Evolutionary conservation across 345 rosid genomes (phyloP).

Genomic region (Alliaria petiolata): DNA sequence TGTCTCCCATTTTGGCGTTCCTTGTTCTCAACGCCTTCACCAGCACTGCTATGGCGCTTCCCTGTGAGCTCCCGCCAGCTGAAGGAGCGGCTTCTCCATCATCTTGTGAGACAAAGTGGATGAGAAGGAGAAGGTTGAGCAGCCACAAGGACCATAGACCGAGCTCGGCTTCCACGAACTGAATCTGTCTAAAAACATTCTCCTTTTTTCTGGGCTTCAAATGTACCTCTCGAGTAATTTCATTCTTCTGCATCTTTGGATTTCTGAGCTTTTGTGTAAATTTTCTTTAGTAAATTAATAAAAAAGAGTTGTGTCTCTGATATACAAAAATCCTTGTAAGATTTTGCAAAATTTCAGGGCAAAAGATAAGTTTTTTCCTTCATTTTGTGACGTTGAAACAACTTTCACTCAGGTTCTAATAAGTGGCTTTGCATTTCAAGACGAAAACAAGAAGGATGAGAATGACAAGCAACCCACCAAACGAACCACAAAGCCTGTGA

Average conservation of each 20-base stretch:
- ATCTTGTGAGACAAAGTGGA: slow-evolving; percentile 58
- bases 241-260: slow-evolving; percentile 9
- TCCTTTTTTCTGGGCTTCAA: slow-evolving; percentile 7
- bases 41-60: slow-evolving; percentile 78
- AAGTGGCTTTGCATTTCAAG: slow-evolving; percentile 47
- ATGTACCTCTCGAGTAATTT: slow-evolving; percentile 8
- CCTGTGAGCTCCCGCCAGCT: slow-evolving; percentile 65
- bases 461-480: slow-evolving; percentile 64
- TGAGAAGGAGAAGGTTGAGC: slow-evolving; percentile 49
- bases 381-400: neutral
- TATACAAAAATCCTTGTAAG: slow-evolving; percentile 5
- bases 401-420: neutral
- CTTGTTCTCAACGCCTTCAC: slow-evolving; percentile 77
- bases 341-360: neutral
- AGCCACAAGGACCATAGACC: slow-evolving; percentile 19
- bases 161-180: slow-evolving; percentile 14
- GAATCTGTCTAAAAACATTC: neutral
- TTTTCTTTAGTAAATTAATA: slow-evolving; percentile 4
- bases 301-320: neutral
- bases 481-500: slow-evolving; percentile 85
- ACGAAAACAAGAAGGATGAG: slow-evolving; percentile 65
- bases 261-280: slow-evolving; percentile 21
- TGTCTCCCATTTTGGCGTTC: slow-evolving; percentile 85
- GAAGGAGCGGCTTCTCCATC: slow-evolving; percentile 24
- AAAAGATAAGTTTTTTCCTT: neutral